phyloP scores from a whole-genome alignment of 139 green algal species.

The Bryopsis sp. region DNA sequence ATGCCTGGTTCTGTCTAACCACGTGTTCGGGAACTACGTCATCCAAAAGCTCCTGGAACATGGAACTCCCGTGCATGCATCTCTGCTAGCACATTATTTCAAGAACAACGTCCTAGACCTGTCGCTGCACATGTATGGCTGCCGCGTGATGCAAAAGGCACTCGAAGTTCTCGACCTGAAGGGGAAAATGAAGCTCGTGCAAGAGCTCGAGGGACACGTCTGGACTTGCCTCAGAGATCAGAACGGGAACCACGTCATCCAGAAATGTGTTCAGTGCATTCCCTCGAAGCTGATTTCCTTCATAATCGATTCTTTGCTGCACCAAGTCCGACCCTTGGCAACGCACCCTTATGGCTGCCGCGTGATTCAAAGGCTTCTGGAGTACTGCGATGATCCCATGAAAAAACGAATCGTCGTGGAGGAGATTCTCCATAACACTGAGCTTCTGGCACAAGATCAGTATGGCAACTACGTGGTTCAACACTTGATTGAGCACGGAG shows the following conservation, averaged over 20 bases:
- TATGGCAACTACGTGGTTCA: conserved; percentile 98
- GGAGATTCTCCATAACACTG: background rate
- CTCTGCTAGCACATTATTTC: background rate
- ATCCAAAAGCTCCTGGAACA: conserved; percentile 6
- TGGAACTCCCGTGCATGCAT: background rate
- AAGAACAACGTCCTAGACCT: background rate
- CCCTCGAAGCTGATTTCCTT: conserved; percentile 37
- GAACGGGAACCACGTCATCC: conserved; percentile 95
- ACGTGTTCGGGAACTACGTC: conserved; percentile 8
- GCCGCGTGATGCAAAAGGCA: conserved; percentile 85
- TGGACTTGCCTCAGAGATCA: conserved; percentile 79
- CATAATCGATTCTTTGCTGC: conserved; percentile 9
- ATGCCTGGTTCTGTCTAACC: background rate
- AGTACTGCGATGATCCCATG: conserved; percentile 39
- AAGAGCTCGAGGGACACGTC: conserved; percentile 61
- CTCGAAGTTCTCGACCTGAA: conserved; percentile 46
- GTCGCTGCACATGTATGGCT: conserved; percentile 82
- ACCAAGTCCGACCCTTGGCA: conserved; percentile 49
- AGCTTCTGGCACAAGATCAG: conserved; percentile 63
- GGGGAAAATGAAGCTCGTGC: conserved; percentile 31
- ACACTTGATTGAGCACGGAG: conserved; percentile 57
- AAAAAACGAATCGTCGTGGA: background rate
- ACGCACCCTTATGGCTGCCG: conserved; percentile 86
- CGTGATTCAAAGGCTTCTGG: conserved; percentile 87
- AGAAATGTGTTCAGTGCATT: conserved; percentile 82